Evolutionary conservation across 192 early-diverging fungal genomes (phyloP), one percentile per base, ranked within the genome.

Genomic region (Phlyctochytrium arcticum): DNA sequence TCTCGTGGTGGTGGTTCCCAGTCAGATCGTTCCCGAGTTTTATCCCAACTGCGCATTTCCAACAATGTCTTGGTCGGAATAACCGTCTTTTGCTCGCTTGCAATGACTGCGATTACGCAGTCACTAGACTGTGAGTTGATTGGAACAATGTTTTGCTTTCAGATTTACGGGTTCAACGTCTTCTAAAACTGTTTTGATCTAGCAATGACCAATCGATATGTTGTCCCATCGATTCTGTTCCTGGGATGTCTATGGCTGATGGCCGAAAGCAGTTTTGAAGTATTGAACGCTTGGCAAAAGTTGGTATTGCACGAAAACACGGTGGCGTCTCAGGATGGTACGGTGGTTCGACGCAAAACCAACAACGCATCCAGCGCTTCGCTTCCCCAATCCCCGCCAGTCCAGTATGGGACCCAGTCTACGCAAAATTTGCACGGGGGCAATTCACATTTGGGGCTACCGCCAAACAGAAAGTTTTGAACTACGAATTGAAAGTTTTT

Each of bases 221-320:
- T 59, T 30, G 34, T 59, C 6, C 57, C 57, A 17, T 23, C 57
- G 7, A 21, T 42, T 21, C 7, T 59, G 17, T 17, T 59, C 36
- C 12, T 42, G 34, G 39, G 36, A 6, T 27, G 23, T 8, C 6
- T 59, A 8, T 59, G 57, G 57, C 23, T 44, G 19, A 24, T 36
- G 12, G 33, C 57, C 24, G 57, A 59, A 44, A 39, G 37, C 39
- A 21, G 35, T 44, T 59, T 59, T 33, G 57, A 59, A 33, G 23
- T 59, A 2, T 32, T 55, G 27, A 32, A 23, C 0, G 9, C 32
- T n/a, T 29, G 15, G 54, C 54, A 55, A 2, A 0, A 44, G n/a
- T n/a, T n/a, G n/a, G n/a, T n/a, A n/a, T n/a, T n/a, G n/a, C n/a
- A n/a, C n/a, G n/a, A n/a, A n/a, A n/a, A n/a, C n/a, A n/a, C n/a